Evolutionary conservation across 2,329 filamentous ascomycete species (phyloP), one percentile per base, ranked within the genome.

Genomic region (Sporothrix schenckii): DNA sequence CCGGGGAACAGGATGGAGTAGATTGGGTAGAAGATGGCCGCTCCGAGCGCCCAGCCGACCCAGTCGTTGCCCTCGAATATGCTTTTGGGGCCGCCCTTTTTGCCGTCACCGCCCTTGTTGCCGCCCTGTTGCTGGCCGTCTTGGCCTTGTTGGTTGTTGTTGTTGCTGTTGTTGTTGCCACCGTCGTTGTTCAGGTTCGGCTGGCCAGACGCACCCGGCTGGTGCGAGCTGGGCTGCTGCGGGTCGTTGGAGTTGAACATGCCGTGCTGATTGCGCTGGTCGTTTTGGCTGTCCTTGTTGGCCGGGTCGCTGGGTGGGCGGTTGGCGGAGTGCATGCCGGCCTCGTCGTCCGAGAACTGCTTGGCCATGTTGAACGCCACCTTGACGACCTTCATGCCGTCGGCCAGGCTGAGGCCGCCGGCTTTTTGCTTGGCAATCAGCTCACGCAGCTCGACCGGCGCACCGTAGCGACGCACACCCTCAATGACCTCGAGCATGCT

Each of bases 391-490:
- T 88, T 89, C 53, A 90, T 86, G 21, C 88, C 87, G 13, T 84
- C 78, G 78, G 81, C 76, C 82, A 82, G 77, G 74, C 75, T 75
- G 41, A 77, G 72, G 0, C 75, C 80, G 73, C 84, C 84, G 66
- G 88, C 83, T 79, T 90, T 85, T 68, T 91, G 84, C 73, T 86
- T 85, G 50, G 79, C 77, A 54, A 88, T 78, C 71, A 88, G 76
- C 52, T 90, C 85, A 69, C 86, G 85, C 21, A 93, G 80, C 77
- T 93, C 92, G 27, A 81, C 76, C 0, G 92, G 92, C 19, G 93
- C 87, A 11, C 93, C 93, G 54, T 89, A 84, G 72, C 84, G 83
- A 80, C 89, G 88, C 72, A 94, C 84, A 39, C 85, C 82, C 72
- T 86, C 81, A n/a, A 91, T 80, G 10, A 89, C 83, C 63, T 86